Evolutionary conservation across 352 stramenopile species (phyloP).

Genomic region (Globisporangium alternatum): DNA sequence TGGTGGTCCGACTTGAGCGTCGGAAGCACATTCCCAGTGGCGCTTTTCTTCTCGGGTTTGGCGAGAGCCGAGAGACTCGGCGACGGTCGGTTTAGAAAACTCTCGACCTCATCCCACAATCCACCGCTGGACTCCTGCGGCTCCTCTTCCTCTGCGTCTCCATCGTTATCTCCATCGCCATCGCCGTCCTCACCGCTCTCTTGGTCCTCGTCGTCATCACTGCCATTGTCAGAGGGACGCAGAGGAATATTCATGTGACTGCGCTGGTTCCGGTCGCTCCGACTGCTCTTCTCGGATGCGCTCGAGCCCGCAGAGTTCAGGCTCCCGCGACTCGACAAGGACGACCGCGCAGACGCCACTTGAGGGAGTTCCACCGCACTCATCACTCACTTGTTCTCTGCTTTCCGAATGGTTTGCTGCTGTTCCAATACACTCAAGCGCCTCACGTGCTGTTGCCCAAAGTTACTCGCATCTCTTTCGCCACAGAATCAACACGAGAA

Average conservation of each 20-base stretch:
- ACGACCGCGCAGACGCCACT: conserved; percentile 42
- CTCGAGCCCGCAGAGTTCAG: conserved; percentile 45
- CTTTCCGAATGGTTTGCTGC: not conserved
- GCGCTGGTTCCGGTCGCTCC: conserved; percentile 29
- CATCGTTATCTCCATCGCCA: conserved; percentile 21
- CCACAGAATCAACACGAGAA: conserved; percentile 5
- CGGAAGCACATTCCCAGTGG: conserved; percentile 34
- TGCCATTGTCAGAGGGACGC: not conserved
- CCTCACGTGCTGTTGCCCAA: not conserved
- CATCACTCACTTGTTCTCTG: conserved; percentile 23
- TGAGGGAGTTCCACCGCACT: conserved; percentile 52
- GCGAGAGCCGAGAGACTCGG: conserved; percentile 46
- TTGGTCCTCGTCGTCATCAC: conserved; percentile 11
- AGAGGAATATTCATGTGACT: conserved; percentile 7
- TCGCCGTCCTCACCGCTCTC: conserved; percentile 25
- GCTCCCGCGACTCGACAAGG: conserved; percentile 34
- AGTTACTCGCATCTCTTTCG: not conserved
- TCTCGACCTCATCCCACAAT: conserved; percentile 74
- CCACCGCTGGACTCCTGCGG: conserved; percentile 42
- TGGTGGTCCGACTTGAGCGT: conserved; percentile 29
- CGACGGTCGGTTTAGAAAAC: conserved; percentile 69
- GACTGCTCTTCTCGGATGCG: conserved; percentile 30
- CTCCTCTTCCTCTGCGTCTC: conserved; percentile 23
- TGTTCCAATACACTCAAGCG: not conserved
- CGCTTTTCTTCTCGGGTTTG: conserved; percentile 28